Conservation (phyloP, 2,329 filamentous ascomycete species). For the Fusarium fracticaudum region DNA sequence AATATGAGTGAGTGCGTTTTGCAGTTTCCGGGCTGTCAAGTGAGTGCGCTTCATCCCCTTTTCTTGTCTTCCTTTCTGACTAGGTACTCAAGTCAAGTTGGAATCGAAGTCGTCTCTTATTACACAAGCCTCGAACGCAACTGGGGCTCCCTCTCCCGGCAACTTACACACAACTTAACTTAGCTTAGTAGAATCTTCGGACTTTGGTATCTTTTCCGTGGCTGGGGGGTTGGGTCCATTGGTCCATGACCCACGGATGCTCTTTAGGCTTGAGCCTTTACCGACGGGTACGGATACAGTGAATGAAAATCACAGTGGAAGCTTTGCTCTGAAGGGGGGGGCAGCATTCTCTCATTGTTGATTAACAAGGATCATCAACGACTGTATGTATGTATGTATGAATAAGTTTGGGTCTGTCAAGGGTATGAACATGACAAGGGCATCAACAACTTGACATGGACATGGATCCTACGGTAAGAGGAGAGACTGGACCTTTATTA, state of each 20-base stretch:
- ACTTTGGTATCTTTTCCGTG: slow-evolving; percentile 9
- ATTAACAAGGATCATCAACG: not conserved
- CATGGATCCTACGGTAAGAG: not conserved
- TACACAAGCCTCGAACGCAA: slow-evolving; percentile 11
- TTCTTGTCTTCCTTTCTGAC: not conserved
- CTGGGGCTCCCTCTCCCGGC: slow-evolving; percentile 13
- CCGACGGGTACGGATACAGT: slow-evolving; percentile 9
- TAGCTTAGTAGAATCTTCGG: slow-evolving; percentile 9
- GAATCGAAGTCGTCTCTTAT: not conserved
- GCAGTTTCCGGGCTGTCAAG: not conserved
- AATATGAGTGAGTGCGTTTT: not conserved
- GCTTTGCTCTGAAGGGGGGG: not conserved
- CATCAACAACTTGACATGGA: slow-evolving; percentile 5
- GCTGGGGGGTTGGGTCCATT: slow-evolving; percentile 13
- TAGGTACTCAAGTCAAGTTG: slow-evolving; percentile 4
- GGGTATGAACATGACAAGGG: slow-evolving; percentile 10
- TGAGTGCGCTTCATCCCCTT: not conserved
- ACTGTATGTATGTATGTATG: not conserved
- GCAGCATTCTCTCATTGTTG: slow-evolving; percentile 2
- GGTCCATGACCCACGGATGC: not conserved
- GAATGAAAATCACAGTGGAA: not conserved
- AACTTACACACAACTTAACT: slow-evolving; percentile 28
- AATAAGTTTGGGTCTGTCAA: not conserved
- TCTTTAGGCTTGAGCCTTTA: slow-evolving; percentile 1
- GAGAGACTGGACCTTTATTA: not conserved